Base-by-base conservation (phyloP, 2,329 filamentous ascomycete genomes). In the Hysterium pulicare region DNA sequence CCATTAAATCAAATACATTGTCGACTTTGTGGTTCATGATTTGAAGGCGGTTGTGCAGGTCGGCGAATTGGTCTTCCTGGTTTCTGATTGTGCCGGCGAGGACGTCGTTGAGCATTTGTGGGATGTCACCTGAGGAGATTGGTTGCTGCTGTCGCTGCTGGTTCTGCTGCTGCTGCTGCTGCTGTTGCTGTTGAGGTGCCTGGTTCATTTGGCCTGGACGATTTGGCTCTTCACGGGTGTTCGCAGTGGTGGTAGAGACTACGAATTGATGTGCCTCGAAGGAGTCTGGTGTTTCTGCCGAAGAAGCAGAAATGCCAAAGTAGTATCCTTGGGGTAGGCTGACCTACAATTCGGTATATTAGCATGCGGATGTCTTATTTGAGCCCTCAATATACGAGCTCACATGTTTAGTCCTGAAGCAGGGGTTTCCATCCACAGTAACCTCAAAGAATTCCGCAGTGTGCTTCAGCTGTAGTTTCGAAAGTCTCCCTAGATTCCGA, bases 201-300 rank as follows among this genome's bases (percentile, higher is more conserved):
- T 50, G 54, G 38, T 47, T 48, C 32, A 58, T 58, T 19, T 58
- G 54, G 34, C 59, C 49, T 19, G 51, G 57, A 51, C 46, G 42
- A 48, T 53, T 49, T 40, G 56, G 56, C 55, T 71, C 57, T 45
- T 66, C 59, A 36, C 58, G 54, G 9, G 61, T 59, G 49, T 61
- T 43, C 1, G 63, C 49, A 45, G 64, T 65, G n/a, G 62, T 70
- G 47, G 56, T 83, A 59, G 83, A 81, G 39, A 93, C 80, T 26
- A 86, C 77, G 61, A 97, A 79, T 64, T 91, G 94, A 75, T 90
- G 93, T 52, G 95, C 68, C 69, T 98, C 93, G 59, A 96, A 95
- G 4, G 89, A 95, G 70, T 98, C 93, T 1, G 93, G 90, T 57
- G 83, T 90, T 53, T 97, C 91, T 22, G 88, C 87, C 3, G 88